Base-by-base conservation (phyloP, 2,329 filamentous ascomycete genomes). In the Xylaria sp. region DNA sequence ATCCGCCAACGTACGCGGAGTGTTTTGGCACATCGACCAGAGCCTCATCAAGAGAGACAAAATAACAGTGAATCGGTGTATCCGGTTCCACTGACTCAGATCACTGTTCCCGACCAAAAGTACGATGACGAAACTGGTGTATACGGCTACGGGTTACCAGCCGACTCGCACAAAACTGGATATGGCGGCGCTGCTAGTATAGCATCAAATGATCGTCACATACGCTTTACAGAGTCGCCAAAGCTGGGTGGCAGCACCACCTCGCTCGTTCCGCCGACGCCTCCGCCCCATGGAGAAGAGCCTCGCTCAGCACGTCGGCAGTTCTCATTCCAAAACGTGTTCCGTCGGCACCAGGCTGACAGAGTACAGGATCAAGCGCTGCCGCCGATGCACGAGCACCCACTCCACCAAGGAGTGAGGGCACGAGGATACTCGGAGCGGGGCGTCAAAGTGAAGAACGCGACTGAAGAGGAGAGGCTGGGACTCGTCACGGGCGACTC, bases 271-370 rank as follows among this genome's bases (percentile, higher is more conserved):
- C 84, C 89, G 1, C 90, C 90, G 0, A 85, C 87, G 3, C 90
- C 90, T 1, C 89, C 89, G 4, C 89, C 85, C 3, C 87, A 87
- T 67, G 80, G 52, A 79, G 75, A 66, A 9, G 43, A 70, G 30
- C 68, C 66, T 60, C 71, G 86, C 63, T 82, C 83, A 34, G 88
- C 91, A 12, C 87, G 84, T 72, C 87, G 95, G 68, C 93, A 97
- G 77, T 99, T 98, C 81, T 97, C 93, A 20, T 98, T 98, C 84
- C 91, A 94, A 72, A 93, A 92, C 72, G 89, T 97, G 60, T 96
- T 97, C 79, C 83, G 83, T 68, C 86, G 90, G 58, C 81, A 84
- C 72, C 83, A 83, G 67, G 75, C 76, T 73, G 77, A 79, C 61
- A 72, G 72, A 57, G 67, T 76, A 68, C 76, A 78, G 66, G 75